Evolutionary conservation across 148 eudicot species (phyloP).

Genomic region (Nepenthes gracilis): DNA sequence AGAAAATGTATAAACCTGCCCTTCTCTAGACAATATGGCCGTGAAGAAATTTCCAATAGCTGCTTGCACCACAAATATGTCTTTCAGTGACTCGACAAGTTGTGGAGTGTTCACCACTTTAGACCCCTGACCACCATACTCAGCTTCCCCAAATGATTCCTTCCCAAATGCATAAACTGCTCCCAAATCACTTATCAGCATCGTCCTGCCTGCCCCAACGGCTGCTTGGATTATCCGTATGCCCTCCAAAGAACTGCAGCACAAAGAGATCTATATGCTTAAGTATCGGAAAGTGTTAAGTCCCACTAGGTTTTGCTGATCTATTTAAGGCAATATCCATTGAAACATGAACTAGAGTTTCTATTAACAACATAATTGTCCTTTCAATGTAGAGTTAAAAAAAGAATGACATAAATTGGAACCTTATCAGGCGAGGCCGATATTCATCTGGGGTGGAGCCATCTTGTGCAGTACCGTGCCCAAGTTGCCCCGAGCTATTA

Average conservation of each 20-base stretch:
- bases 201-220: slow-evolving; percentile 77
- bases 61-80: slow-evolving; percentile 91
- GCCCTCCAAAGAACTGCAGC: slow-evolving; percentile 79
- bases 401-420: slow-evolving; percentile 1
- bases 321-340: too few relatives aligned
- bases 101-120: slow-evolving; percentile 44
- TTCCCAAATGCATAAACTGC: slow-evolving; percentile 79
- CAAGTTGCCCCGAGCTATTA: slow-evolving; percentile 86
- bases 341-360: too few relatives aligned
- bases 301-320: too few relatives aligned
- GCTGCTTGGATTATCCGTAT: slow-evolving; percentile 91
- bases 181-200: slow-evolving; percentile 77
- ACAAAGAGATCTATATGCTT: slow-evolving; percentile 1
- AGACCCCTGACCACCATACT: slow-evolving; percentile 66
- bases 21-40: slow-evolving; percentile 87
- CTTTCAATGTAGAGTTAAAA: background rate
- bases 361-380: background rate
- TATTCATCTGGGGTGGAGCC: slow-evolving; percentile 50
- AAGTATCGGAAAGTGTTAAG: too few relatives aligned
- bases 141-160: slow-evolving; percentile 76
- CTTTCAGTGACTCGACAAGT: slow-evolving; percentile 69
- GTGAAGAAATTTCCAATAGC: slow-evolving; percentile 89
- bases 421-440: slow-evolving; percentile 85
- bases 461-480: slow-evolving; percentile 65
- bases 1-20: slow-evolving; percentile 80